A percentile compares a stretch with the other conserved stretches of the same genome.
Evolutionary conservation across 2,329 filamentous ascomycete species (phyloP).

Genomic region (Arachnomyces sp.): DNA sequence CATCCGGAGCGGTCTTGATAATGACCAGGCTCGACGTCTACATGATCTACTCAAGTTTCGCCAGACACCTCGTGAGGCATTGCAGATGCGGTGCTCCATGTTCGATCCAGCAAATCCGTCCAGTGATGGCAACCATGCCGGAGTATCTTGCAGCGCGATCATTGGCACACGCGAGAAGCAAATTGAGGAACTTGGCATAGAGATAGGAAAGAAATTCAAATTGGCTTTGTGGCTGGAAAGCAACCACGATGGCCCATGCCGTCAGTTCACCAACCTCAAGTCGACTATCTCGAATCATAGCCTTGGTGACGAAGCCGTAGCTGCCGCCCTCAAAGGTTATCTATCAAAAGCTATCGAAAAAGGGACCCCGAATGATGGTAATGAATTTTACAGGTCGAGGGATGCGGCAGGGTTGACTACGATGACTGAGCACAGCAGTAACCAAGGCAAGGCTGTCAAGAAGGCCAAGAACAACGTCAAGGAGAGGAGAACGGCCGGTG

Average conservation of each 20-base stretch:
- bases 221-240: constrained; percentile 24
- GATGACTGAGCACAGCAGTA: too few species aligned
- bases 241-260: constrained; percentile 14
- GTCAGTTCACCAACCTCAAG: constrained; percentile 23
- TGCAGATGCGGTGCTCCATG: constrained; percentile 41
- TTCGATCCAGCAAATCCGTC: constrained; percentile 24
- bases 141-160: constrained; percentile 21
- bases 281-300: constrained; percentile 19
- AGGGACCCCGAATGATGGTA: constrained; percentile 20
- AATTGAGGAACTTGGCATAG: constrained; percentile 15
- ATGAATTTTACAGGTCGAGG: constrained; percentile 16
- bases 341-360: constrained; percentile 13
- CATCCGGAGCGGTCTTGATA: constrained; percentile 16
- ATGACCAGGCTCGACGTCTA: constrained; percentile 31
- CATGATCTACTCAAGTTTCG: constrained; percentile 40
- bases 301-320: constrained; percentile 23
- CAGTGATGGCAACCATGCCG: background rate
- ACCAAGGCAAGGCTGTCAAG: too few species aligned
- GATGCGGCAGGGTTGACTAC: too few species aligned
- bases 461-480: too few species aligned
- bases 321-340: constrained; percentile 14
- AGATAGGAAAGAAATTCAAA: constrained; percentile 19
- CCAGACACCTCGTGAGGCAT: constrained; percentile 42
- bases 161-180: constrained; percentile 18
- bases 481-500: background rate